Percentiles rank a stretch among this genome's conserved stretches.
Evolutionary conservation across 2,329 filamentous ascomycete genomes (phyloP).

Genomic region (Rhynchosporium secalis): DNA sequence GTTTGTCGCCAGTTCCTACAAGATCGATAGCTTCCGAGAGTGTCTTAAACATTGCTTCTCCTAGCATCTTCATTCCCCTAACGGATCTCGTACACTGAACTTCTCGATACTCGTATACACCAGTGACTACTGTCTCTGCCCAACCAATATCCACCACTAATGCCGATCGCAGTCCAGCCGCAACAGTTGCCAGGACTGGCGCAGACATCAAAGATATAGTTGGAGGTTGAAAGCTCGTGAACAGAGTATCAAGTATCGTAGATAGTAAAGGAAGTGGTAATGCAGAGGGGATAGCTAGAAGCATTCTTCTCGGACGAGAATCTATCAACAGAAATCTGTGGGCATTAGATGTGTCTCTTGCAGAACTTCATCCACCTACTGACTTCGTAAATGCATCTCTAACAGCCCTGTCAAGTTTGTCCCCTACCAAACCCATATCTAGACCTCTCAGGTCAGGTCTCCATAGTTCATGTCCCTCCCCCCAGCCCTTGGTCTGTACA

Average conservation of each 20-base stretch:
- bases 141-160: slow-evolving; percentile 90
- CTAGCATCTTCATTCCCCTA: slow-evolving; percentile 71
- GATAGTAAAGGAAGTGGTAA: slow-evolving; percentile 79
- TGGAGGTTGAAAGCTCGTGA: slow-evolving; percentile 77
- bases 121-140: slow-evolving; percentile 83
- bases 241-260: slow-evolving; percentile 73
- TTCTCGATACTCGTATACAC: slow-evolving; percentile 88
- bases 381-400: slow-evolving; percentile 81
- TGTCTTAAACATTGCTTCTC: slow-evolving; percentile 66
- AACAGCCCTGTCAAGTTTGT: slow-evolving; percentile 82
- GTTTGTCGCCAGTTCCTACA: slow-evolving; percentile 10
- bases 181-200: slow-evolving; percentile 71
- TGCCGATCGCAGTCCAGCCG: slow-evolving; percentile 81
- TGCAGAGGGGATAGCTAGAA: slow-evolving; percentile 74
- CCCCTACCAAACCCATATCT: slow-evolving; percentile 78
- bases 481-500: slow-evolving; percentile 56
- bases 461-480: slow-evolving; percentile 73
- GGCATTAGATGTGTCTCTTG: slow-evolving; percentile 16
- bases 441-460: slow-evolving; percentile 68
- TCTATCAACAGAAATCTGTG: slow-evolving; percentile 66
- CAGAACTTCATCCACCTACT: slow-evolving; percentile 47
- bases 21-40: slow-evolving; percentile 49
- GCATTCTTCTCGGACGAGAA: slow-evolving; percentile 71
- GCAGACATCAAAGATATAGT: slow-evolving; percentile 78
- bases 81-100: slow-evolving; percentile 69